phyloP scores from a whole-genome alignment of 495 filamentous ascomycete species.

The Daldinia caldariorum region DNA sequence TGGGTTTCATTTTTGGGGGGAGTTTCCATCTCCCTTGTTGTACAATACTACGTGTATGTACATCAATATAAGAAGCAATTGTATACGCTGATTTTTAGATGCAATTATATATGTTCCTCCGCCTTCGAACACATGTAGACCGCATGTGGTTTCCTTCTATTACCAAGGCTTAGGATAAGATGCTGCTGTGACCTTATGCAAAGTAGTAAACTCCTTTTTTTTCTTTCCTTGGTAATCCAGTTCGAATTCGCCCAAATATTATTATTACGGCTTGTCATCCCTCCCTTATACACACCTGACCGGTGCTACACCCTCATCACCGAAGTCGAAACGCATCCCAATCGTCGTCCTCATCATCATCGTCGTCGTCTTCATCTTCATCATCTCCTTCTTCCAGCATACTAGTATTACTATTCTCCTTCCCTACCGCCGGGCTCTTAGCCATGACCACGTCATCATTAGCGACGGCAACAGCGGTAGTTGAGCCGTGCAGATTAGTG shows the following conservation, averaged over 20 bases:
- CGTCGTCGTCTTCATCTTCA: slow-evolving; percentile 52
- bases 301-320: neutral
- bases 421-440: slow-evolving; percentile 25
- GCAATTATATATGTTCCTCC: slow-evolving; percentile 7
- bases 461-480: neutral
- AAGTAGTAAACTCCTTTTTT: slow-evolving; percentile 7
- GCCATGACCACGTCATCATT: slow-evolving; percentile 31
- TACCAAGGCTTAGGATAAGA: slow-evolving; percentile 1
- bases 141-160: slow-evolving; percentile 1
- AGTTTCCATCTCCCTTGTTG: slow-evolving; percentile 14
- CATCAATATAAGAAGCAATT: slow-evolving; percentile 24
- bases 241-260: slow-evolving; percentile 1
- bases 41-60: slow-evolving; percentile 16
- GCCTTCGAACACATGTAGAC: neutral
- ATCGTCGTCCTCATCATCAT: slow-evolving; percentile 67
- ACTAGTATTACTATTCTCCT: slow-evolving; percentile 42
- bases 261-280: neutral
- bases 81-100: slow-evolving; percentile 12
- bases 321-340: slow-evolving; percentile 79
- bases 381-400: slow-evolving; percentile 47
- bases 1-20: slow-evolving; percentile 15
- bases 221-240: neutral
- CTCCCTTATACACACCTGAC: neutral
- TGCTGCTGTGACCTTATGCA: slow-evolving; percentile 23
- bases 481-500: too few species aligned